Evolutionary conservation across 768 basidiomycete species (phyloP), one percentile per base, ranked within the genome.

Genomic region (Chalciporus sphaerocephalus): DNA sequence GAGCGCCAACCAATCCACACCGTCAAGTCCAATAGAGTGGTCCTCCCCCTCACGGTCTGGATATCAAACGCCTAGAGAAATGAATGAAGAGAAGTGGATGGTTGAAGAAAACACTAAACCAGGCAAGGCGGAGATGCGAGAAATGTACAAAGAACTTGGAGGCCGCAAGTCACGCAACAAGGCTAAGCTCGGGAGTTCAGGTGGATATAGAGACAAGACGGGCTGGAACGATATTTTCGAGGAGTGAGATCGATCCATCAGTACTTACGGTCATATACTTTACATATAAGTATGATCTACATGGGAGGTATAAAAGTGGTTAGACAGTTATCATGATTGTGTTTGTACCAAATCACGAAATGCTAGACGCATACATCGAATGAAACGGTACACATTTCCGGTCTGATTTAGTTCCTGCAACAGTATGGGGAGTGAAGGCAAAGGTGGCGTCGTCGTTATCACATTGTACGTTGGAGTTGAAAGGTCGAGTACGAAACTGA

Each of bases 121-220:
- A 22, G 79, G 79, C 38, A 95, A 94, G 67, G 48, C 80, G 2
- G 89, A 92, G 65, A 91, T 92, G 85, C 78, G 92, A 32, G 87
- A 86, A 56, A 83, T 86, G 75, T 96, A 95, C 71, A 94, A 94
- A 69, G 86, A 89, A 45, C 69, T 94, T 9, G 87, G 86, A 16
- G 92, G 92, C 13, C 76, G 92, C 51, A 96, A 94, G 67, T 72
- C 82, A 2, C 79, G 76, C 58, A 69, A 62, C 13, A 96, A 95
- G 70, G 72, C 74, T 30, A 92, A 89, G 65, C 69, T 89, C 33
- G 88, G 86, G 6, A 78, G 78, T 46, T 59, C 74, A 2, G 76
- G 76, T 7, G 75, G 79, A 7, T 65, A 71, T 41, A 78, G 87
- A 60, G 92, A 94, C 60, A 85, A 78, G 59, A 89, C 88, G 10